Conservation (phyloP, 352 stramenopile species). For the Phytophthora cactorum region DNA sequence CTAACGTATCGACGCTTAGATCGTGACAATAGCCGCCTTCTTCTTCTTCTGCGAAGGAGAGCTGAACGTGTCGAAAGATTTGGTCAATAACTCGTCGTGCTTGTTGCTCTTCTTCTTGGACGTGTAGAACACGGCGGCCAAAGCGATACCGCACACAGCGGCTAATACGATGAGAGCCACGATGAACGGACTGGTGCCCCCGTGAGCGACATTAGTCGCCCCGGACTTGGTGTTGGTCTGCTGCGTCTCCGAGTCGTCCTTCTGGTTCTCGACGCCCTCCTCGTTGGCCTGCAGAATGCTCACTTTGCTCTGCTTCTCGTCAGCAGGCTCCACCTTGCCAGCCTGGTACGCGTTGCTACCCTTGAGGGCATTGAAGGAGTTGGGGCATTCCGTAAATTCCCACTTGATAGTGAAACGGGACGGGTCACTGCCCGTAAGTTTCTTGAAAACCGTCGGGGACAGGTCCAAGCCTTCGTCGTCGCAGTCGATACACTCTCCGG, state of each 20-base stretch:
- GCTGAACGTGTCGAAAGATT: slow-evolving; percentile 38
- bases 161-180: slow-evolving; percentile 24
- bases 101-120: slow-evolving; percentile 31
- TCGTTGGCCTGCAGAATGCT: slow-evolving; percentile 40
- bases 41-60: slow-evolving; percentile 37
- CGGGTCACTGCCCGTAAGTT: slow-evolving; percentile 41
- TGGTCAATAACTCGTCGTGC: slow-evolving; percentile 13
- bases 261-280: slow-evolving; percentile 30
- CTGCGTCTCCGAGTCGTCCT: slow-evolving; percentile 20
- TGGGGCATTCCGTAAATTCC: slow-evolving; percentile 54
- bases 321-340: slow-evolving; percentile 25
- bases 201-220: not conserved
- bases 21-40: slow-evolving; percentile 40
- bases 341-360: slow-evolving; percentile 26
- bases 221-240: slow-evolving; percentile 25
- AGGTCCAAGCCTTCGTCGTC: slow-evolving; percentile 57
- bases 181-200: slow-evolving; percentile 32
- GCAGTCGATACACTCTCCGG: slow-evolving; percentile 67
- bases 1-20: slow-evolving; percentile 25
- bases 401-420: slow-evolving; percentile 41
- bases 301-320: slow-evolving; percentile 20
- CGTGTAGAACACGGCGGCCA: slow-evolving; percentile 25
- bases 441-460: slow-evolving; percentile 43
- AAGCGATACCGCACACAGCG: slow-evolving; percentile 22
- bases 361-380: slow-evolving; percentile 12